Evolutionary conservation across 371 early-diverging fungal species (phyloP).

Genomic region (Mucor plumbeus): DNA sequence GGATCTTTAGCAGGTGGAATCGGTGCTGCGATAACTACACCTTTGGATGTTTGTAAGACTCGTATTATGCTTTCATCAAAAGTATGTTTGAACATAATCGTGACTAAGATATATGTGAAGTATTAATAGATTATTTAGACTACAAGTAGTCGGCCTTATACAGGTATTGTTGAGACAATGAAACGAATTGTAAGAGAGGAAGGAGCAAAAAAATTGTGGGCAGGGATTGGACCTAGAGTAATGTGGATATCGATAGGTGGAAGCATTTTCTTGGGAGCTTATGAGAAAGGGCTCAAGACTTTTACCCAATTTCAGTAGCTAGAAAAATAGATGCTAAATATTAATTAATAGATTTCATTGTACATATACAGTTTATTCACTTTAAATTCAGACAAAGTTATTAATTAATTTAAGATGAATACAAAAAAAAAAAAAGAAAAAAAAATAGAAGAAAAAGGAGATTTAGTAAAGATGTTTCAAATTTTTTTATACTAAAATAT

Average conservation of each 20-base stretch:
- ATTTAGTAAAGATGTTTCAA: too few species aligned
- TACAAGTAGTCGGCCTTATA: constrained; percentile 49
- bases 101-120: neutral
- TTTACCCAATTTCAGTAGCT: constrained; percentile 43
- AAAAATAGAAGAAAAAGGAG: too few species aligned
- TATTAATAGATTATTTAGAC: neutral
- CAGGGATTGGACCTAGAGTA: constrained; percentile 91
- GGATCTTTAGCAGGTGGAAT: constrained; percentile 91
- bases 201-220: constrained; percentile 73
- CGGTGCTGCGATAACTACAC: constrained; percentile 91
- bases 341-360: constrained; percentile 6
- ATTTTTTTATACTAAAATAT: too few species aligned
- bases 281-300: constrained; percentile 78
- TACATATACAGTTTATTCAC: neutral
- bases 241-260: constrained; percentile 96
- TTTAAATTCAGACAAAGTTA: too few species aligned
- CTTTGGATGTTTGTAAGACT: constrained; percentile 93
- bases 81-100: constrained; percentile 25
- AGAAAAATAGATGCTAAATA: constrained; percentile 20
- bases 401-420: too few species aligned
- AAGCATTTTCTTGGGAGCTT: constrained; percentile 91
- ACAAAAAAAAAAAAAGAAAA: too few species aligned
- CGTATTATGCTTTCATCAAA: constrained; percentile 85
- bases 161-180: constrained; percentile 72
- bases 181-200: constrained; percentile 80